These are phyloP conservation scores for Pythium phragmiticola DNA, from an alignment of 352 stramenopile species.

Conservation along the genomic window DNA sequence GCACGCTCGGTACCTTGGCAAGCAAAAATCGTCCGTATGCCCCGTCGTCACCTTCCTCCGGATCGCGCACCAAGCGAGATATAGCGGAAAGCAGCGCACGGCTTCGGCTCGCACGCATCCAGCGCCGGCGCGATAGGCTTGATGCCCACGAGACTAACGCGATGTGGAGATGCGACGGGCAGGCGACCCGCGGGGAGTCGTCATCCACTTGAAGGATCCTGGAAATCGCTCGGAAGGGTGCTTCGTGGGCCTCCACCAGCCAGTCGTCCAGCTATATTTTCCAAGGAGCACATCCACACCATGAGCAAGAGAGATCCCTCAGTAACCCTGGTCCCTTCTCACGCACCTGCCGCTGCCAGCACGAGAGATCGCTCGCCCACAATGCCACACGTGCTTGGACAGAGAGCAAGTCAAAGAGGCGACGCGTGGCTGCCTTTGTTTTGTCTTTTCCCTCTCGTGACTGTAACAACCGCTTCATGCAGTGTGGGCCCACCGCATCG, in stretches of 20 bases:
- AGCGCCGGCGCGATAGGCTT: constrained; percentile 1
- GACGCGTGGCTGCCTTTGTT: background rate
- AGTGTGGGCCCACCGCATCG: background rate
- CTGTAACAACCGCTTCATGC: background rate
- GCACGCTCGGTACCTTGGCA: background rate
- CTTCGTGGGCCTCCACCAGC: constrained; percentile 17
- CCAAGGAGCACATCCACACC: no score
- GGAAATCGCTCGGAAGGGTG: constrained; percentile 10
- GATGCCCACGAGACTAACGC: constrained; percentile 9
- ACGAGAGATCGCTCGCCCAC: constrained; percentile 16
- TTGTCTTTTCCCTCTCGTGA: background rate
- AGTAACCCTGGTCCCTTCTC: background rate
- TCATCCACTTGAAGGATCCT: background rate
- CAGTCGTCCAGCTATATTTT: constrained; percentile 18
- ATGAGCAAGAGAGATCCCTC: background rate
- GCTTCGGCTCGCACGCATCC: constrained; percentile 7
- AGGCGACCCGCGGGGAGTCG: background rate
- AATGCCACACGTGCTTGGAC: background rate
- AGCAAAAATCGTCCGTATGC: background rate
- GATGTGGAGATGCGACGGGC: constrained; percentile 19
- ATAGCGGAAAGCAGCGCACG: background rate
- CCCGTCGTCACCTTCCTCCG: background rate
- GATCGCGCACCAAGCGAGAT: background rate
- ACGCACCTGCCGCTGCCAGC: constrained; percentile 19
- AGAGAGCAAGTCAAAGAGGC: constrained; percentile 17